phyloP scores from a whole-genome alignment of 495 filamentous ascomycete species.

The Staphylotrichum tortipilum region DNA sequence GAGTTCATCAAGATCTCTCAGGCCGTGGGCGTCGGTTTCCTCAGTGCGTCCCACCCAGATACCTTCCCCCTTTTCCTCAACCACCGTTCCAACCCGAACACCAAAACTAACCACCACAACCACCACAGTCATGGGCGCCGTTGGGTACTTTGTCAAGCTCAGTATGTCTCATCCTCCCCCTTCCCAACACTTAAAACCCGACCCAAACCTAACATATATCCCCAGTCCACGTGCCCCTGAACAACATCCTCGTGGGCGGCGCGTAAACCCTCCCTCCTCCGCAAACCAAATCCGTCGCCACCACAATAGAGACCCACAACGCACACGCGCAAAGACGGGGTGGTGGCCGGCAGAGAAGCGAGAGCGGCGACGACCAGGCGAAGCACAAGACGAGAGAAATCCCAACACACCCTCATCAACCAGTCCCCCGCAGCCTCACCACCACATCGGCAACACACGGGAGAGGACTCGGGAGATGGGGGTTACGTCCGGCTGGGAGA shows the following conservation, averaged over 20 bases:
- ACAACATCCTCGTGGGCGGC: constrained; percentile 41
- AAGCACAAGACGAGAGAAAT: no score
- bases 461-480: no score
- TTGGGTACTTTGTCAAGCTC: constrained; percentile 91
- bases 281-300: background rate
- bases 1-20: constrained; percentile 95
- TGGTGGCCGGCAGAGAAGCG: no score
- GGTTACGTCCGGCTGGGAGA: no score
- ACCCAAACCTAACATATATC: no score
- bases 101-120: background rate
- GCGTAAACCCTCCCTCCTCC: constrained; percentile 21
- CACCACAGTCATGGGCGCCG: constrained; percentile 34
- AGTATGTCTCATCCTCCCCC: constrained; percentile 40
- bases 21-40: constrained; percentile 69
- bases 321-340: background rate
- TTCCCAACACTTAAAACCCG: no score
- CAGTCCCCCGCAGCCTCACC: no score
- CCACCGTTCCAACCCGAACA: background rate
- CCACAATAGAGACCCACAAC: background rate
- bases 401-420: no score
- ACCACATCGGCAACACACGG: no score
- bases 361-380: no score
- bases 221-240: constrained; percentile 32
- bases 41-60: no score
- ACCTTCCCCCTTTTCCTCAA: background rate